These are phyloP conservation scores for Aureobasidium lini DNA, from an alignment of 2,329 filamentous ascomycete species.

Conservation along the genomic window DNA sequence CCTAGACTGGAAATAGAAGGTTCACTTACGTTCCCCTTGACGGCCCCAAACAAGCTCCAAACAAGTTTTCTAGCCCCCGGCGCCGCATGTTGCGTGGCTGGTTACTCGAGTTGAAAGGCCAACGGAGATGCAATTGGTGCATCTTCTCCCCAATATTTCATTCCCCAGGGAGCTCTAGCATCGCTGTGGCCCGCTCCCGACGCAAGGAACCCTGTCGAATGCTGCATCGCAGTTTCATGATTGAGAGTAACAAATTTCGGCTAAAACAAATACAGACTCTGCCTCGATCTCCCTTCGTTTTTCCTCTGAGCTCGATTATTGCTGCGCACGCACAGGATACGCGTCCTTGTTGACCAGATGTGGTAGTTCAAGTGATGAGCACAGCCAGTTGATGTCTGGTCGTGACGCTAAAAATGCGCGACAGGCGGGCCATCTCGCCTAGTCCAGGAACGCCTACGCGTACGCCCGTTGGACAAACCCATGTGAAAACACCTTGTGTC, in stretches of 20 bases:
- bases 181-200: slow-evolving; percentile 4
- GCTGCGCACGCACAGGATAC: not conserved
- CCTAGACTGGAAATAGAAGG: slow-evolving; percentile 12
- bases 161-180: slow-evolving; percentile 2
- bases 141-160: not conserved
- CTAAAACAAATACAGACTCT: not conserved
- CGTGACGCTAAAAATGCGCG: slow-evolving; percentile 3
- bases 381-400: slow-evolving; percentile 4
- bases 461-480: not conserved
- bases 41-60: slow-evolving; percentile 9
- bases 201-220: slow-evolving; percentile 9
- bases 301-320: not conserved
- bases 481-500: not conserved
- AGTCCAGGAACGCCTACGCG: slow-evolving; percentile 9
- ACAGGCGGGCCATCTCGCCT: not conserved
- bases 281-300: not conserved
- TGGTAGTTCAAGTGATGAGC: not conserved
- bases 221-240: slow-evolving; percentile 10
- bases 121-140: slow-evolving; percentile 4
- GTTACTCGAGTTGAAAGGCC: not conserved
- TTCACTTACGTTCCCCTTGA: slow-evolving; percentile 1
- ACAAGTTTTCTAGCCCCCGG: not conserved
- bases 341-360: not conserved
- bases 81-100: slow-evolving; percentile 9
- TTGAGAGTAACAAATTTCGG: not conserved